Conservation (phyloP, 2,329 filamentous ascomycete genomes). For the Boeremia lycopersici region DNA sequence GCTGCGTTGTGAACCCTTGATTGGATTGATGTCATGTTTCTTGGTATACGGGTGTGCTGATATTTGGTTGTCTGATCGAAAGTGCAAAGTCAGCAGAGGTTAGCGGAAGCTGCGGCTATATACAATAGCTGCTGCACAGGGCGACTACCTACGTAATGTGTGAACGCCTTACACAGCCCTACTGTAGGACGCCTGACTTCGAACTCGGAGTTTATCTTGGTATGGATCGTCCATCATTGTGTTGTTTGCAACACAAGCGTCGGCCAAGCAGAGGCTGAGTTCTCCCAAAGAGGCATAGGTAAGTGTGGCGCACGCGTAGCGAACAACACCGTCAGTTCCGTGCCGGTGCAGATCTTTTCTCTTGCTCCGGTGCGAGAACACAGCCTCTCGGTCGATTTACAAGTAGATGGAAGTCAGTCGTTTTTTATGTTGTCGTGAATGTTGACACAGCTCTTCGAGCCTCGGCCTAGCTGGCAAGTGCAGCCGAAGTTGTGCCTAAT, state of each 20-base stretch:
- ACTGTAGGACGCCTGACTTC: constrained; percentile 22
- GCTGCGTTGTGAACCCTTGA: constrained; percentile 36
- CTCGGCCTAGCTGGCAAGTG: constrained; percentile 8
- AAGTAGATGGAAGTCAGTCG: background rate
- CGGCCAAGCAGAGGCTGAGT: constrained; percentile 16
- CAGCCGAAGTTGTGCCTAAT: constrained; percentile 28
- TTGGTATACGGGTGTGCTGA: background rate
- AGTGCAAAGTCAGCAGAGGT: background rate
- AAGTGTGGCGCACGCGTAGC: constrained; percentile 9
- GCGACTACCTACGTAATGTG: constrained; percentile 16
- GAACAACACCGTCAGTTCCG: background rate
- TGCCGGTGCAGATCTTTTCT: background rate
- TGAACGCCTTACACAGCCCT: constrained; percentile 13
- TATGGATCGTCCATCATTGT: constrained; percentile 8
- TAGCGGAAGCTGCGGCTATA: background rate
- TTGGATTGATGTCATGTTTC: constrained; percentile 29
- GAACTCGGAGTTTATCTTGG: background rate
- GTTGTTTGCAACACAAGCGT: constrained; percentile 26
- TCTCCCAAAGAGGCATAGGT: constrained; percentile 8
- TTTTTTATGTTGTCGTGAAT: background rate
- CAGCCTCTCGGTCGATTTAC: background rate
- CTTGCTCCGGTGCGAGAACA: background rate
- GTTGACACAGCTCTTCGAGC: background rate
- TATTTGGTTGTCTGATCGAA: background rate
- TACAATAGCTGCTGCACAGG: background rate